Percentiles rank a stretch among this genome's conserved stretches.
Conservation (phyloP, 1,284 basidiomycete genomes). For the Irpex lacteus region DNA sequence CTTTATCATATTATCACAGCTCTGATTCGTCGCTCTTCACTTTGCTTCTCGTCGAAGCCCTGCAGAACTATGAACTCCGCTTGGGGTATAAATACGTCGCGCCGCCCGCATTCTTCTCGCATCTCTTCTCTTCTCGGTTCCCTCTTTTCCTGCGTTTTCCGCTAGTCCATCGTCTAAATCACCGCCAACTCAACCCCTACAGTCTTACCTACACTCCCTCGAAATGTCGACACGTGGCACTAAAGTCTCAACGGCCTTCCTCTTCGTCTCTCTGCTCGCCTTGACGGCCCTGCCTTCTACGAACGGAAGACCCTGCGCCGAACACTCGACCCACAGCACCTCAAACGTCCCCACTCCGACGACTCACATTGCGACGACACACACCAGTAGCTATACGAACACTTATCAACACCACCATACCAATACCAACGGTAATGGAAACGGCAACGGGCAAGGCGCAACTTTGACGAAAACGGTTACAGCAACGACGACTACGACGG, state of each 20-base stretch:
- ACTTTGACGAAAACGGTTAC: constrained; percentile 1
- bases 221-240: background rate
- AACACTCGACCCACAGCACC: background rate
- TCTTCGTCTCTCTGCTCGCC: background rate
- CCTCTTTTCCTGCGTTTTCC: background rate
- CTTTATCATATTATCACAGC: background rate
- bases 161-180: background rate
- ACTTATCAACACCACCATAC: constrained; percentile 5
- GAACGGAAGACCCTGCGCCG: background rate
- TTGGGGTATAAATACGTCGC: background rate
- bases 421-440: background rate
- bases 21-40: background rate
- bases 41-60: background rate
- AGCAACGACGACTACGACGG: constrained; percentile 1
- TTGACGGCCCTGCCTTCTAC: background rate
- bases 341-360: background rate
- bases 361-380: background rate
- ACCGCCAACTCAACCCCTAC: background rate
- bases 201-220: background rate
- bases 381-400: background rate
- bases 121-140: background rate
- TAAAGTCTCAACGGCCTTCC: background rate
- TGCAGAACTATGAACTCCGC: background rate
- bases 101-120: background rate
- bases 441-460: background rate